Percentiles rank a stretch among this genome's conserved stretches.
phyloP scores from a whole-genome alignment of 768 basidiomycete genomes.

The Mrakia hoshinonis region DNA sequence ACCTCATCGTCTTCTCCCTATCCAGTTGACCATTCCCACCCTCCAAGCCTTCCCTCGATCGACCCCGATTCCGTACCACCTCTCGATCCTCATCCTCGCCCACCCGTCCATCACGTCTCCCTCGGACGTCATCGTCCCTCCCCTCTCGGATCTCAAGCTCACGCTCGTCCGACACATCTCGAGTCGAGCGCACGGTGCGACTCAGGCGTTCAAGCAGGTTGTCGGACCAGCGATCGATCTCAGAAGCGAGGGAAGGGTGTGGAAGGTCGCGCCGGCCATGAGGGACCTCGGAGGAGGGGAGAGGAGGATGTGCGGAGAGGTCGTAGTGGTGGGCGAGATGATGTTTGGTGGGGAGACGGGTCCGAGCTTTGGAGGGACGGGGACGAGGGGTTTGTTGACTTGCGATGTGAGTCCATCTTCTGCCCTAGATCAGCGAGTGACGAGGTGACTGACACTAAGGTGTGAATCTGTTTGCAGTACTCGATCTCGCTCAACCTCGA shows the following conservation, averaged over 20 bases:
- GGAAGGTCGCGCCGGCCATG: background rate
- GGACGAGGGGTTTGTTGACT: slow-evolving; percentile 1
- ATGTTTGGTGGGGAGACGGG: background rate
- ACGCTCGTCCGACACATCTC: background rate
- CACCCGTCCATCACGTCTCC: background rate
- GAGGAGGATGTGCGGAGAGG: background rate
- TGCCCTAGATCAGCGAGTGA: too few species aligned
- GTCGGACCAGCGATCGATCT: background rate
- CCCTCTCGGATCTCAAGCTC: background rate
- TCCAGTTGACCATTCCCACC: background rate
- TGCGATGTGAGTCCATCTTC: background rate
- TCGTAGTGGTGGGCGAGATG: background rate
- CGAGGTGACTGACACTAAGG: too few species aligned
- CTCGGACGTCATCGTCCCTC: background rate
- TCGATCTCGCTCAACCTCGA: background rate
- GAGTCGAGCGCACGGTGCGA: background rate
- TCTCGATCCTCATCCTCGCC: slow-evolving; percentile 1
- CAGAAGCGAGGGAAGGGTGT: background rate
- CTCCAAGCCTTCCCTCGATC: background rate
- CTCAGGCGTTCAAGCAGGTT: background rate
- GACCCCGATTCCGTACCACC: background rate
- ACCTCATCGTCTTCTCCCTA: background rate
- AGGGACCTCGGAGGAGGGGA: background rate
- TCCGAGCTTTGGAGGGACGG: background rate
- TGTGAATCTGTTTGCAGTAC: background rate